Evolutionary conservation across 768 basidiomycete genomes (phyloP).

Genomic region (Multifurca ochricompacta): DNA sequence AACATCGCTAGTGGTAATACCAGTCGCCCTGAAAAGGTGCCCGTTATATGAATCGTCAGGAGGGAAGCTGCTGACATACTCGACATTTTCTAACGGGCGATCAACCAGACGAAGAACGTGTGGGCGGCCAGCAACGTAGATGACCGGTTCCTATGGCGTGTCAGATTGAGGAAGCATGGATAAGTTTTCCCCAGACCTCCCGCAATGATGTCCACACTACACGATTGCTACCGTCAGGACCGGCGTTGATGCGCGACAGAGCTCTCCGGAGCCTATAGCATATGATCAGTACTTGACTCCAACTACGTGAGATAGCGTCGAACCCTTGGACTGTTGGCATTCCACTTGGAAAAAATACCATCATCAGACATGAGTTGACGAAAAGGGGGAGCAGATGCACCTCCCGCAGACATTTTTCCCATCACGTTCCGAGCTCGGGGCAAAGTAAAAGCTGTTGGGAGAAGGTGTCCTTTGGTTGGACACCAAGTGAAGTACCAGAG

Average conservation of each 20-base stretch:
- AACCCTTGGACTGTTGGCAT: conserved; percentile 94
- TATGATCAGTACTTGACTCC: neutral
- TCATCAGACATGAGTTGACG: neutral
- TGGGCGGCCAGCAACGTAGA: conserved; percentile 79
- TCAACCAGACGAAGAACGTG: conserved; percentile 87
- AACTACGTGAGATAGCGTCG: conserved; percentile 12
- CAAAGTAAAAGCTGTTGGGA: conserved; percentile 32
- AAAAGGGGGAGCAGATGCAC: conserved; percentile 28
- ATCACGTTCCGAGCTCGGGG: conserved; percentile 31
- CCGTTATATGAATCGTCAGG: neutral
- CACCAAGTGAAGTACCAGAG: conserved; percentile 44
- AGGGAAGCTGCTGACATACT: conserved; percentile 43
- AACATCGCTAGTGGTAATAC: conserved; percentile 82
- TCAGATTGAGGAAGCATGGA: conserved; percentile 8
- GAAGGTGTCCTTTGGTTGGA: conserved; percentile 25
- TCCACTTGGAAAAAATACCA: conserved; percentile 46
- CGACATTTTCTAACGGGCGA: conserved; percentile 88
- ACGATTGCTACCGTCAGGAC: conserved; percentile 61
- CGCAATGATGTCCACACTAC: conserved; percentile 94
- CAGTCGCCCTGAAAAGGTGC: conserved; percentile 62
- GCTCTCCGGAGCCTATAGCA: conserved; percentile 62
- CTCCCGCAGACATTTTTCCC: conserved; percentile 70
- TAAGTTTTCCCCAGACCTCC: conserved; percentile 47
- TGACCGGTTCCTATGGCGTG: conserved; percentile 70
- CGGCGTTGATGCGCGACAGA: conserved; percentile 70